phyloP scores from a whole-genome alignment of 2,329 filamentous ascomycete genomes.

The Penicillium decumbens region DNA sequence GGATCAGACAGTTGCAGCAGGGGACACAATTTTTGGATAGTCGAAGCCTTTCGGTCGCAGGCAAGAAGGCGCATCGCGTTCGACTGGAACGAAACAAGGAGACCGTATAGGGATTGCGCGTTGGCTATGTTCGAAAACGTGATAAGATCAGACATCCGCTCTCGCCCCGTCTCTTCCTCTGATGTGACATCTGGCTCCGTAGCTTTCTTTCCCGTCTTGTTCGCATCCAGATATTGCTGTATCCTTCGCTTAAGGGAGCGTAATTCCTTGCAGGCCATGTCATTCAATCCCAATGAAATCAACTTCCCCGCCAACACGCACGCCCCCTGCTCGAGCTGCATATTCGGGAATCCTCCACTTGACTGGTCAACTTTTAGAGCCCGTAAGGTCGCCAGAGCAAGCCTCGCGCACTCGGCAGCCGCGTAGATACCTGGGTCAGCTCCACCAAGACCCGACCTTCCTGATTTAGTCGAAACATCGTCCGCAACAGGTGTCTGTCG shows the following conservation, averaged over 20 bases:
- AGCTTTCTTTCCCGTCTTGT: slow-evolving; percentile 16
- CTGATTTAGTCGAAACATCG: slow-evolving; percentile 27
- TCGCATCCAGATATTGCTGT: slow-evolving; percentile 28
- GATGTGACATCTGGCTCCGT: slow-evolving; percentile 10
- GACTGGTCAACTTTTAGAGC: slow-evolving; percentile 31
- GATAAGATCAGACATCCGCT: slow-evolving; percentile 38
- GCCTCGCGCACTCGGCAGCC: slow-evolving; percentile 39
- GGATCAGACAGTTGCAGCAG: slow-evolving; percentile 32
- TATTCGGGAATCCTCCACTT: slow-evolving; percentile 26
- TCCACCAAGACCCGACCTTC: slow-evolving; percentile 19
- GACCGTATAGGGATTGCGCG: slow-evolving; percentile 25
- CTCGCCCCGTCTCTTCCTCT: slow-evolving; percentile 31
- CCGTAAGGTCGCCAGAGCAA: slow-evolving; percentile 39
- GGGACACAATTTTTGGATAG: slow-evolving; percentile 30
- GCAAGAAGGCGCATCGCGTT: slow-evolving; percentile 39
- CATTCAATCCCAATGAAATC: slow-evolving; percentile 38
- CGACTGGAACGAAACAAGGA: slow-evolving; percentile 40
- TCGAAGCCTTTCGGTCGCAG: slow-evolving; percentile 31
- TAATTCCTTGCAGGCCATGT: slow-evolving; percentile 42
- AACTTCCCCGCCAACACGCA: slow-evolving; percentile 42
- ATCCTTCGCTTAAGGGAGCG: slow-evolving; percentile 37
- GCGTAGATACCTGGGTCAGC: slow-evolving; percentile 26
- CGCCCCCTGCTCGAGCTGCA: slow-evolving; percentile 43
- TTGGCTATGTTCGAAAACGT: slow-evolving; percentile 30
- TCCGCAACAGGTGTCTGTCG: slow-evolving; percentile 10